phyloP scores from a whole-genome alignment of 768 basidiomycete genomes.

The Mycena galericulata region DNA sequence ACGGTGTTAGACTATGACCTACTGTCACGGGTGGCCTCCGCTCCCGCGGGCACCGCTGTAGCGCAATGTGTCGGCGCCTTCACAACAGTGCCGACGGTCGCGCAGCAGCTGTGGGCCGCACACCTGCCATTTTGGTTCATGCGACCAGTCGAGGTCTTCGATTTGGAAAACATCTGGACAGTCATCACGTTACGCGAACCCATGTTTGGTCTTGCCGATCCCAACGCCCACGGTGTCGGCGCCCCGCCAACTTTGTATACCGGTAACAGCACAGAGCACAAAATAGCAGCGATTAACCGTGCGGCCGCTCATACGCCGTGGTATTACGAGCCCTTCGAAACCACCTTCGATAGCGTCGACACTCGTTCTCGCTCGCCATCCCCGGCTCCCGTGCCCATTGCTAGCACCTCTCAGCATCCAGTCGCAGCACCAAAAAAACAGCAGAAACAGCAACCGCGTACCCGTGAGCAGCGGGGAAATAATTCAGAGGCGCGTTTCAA shows the following conservation, averaged over 20 bases:
- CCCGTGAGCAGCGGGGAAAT: neutral
- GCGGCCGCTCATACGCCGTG: neutral
- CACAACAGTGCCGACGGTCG: neutral
- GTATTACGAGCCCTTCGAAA: constrained; percentile 5
- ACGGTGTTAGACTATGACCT: too few species aligned
- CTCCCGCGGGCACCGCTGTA: neutral
- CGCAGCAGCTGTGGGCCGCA: neutral
- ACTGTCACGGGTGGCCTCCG: too few species aligned
- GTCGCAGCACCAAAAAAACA: too few species aligned
- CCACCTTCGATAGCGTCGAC: too few species aligned
- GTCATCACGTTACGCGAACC: neutral
- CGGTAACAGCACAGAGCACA: neutral
- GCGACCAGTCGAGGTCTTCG: neutral
- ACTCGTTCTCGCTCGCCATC: neutral
- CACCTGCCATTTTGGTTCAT: constrained; percentile 3
- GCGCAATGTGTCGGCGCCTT: neutral
- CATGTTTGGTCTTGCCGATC: neutral
- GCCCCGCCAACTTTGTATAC: neutral
- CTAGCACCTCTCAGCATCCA: neutral
- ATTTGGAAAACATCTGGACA: neutral
- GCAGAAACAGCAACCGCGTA: neutral
- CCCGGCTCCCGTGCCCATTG: neutral
- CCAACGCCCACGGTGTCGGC: neutral
- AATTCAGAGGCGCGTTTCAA: neutral
- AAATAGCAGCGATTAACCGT: neutral